Conservation (phyloP, 345 rosid species). For the Rhizophora mangle region DNA sequence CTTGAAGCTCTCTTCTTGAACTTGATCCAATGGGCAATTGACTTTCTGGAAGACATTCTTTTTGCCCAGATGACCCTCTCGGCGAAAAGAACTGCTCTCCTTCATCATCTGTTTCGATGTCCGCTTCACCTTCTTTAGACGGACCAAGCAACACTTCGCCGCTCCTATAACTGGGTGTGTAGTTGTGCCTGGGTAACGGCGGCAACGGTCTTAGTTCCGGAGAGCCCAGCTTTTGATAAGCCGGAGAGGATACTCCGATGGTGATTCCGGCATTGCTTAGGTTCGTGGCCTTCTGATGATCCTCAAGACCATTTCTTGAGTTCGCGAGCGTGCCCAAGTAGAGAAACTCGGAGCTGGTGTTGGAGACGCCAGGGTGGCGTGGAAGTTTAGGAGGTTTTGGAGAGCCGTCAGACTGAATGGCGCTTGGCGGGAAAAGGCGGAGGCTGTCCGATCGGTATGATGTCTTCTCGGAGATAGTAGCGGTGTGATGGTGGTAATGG, state of each 20-base stretch:
- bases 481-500: conserved; percentile 19
- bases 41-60: conserved; percentile 37
- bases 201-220: conserved; percentile 93
- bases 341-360: conserved; percentile 73
- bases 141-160: conserved; percentile 34
- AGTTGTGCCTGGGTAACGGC: conserved; percentile 62
- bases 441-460: conserved; percentile 46
- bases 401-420: conserved; percentile 56
- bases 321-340: conserved; percentile 77
- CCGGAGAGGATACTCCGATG: conserved; percentile 40
- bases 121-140: conserved; percentile 29
- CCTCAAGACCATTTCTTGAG: conserved; percentile 33
- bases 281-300: conserved; percentile 24
- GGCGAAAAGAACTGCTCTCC: conserved; percentile 71
- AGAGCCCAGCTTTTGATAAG: conserved; percentile 63
- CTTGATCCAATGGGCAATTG: conserved; percentile 37
- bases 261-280: conserved; percentile 38
- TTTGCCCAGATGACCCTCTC: conserved; percentile 68
- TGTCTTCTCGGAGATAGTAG: conserved; percentile 38
- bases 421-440: conserved; percentile 66
- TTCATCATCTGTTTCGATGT: conserved; percentile 48
- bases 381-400: conserved; percentile 24
- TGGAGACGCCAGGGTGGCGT: conserved; percentile 25
- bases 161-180: conserved; percentile 39
- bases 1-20: conserved; percentile 38